These are phyloP conservation scores for Trichoderma aggressivum DNA, from an alignment of 2,329 filamentous ascomycete genomes.

Conservation along the genomic window DNA sequence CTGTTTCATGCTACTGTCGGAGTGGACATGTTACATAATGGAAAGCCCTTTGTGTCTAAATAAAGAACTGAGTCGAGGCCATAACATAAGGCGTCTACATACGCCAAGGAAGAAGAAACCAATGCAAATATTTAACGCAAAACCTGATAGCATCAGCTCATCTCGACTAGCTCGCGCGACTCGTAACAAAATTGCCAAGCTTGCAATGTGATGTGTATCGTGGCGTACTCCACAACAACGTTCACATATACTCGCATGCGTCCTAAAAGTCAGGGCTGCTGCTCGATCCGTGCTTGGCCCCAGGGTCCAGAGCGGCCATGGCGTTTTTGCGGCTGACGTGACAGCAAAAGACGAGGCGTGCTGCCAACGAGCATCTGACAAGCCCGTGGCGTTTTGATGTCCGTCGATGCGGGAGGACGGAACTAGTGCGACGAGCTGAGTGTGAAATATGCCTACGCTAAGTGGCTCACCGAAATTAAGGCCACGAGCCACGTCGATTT, in stretches of 20 bases:
- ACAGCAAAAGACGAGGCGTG: not conserved
- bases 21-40: not conserved
- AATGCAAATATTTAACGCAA: not conserved
- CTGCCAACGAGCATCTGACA: conserved; percentile 6
- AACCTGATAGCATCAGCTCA: not conserved
- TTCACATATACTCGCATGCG: not conserved
- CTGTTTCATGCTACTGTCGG: not conserved
- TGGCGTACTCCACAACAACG: not conserved
- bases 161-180: not conserved
- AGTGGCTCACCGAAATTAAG: not conserved
- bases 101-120: not conserved
- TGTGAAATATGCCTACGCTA: conserved; percentile 9
- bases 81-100: not conserved
- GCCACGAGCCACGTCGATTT: not conserved
- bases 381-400: not conserved
- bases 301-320: not conserved
- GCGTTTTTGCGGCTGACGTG: not conserved
- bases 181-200: not conserved
- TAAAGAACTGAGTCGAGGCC: not conserved
- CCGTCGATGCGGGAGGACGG: not conserved
- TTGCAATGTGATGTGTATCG: not conserved
- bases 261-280: not conserved
- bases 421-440: not conserved
- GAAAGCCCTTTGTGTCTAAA: not conserved
- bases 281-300: not conserved